Conservation (phyloP, 1,284 basidiomycete genomes). For the Naganishia sp. region DNA sequence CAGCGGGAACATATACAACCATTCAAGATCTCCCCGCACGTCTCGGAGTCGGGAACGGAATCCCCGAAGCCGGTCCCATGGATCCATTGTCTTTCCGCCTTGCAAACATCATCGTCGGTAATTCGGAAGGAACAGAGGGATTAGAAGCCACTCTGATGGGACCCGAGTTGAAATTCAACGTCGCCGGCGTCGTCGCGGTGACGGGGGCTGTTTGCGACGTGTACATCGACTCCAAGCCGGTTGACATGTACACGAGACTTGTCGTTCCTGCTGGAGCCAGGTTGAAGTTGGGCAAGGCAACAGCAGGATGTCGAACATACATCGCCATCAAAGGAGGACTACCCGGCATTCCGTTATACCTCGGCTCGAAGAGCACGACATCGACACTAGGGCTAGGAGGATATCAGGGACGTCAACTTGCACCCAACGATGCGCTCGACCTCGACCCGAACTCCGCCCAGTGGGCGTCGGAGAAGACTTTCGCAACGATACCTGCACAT, state of each 20-base stretch:
- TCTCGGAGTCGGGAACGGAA: conserved; percentile 59
- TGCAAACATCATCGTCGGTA: conserved; percentile 66
- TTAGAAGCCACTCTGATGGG: conserved; percentile 59
- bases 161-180: conserved; percentile 58
- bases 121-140: conserved; percentile 60
- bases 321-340: conserved; percentile 65
- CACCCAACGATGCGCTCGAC: conserved; percentile 53
- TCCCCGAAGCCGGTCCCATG: conserved; percentile 69
- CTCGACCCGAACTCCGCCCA: conserved; percentile 57
- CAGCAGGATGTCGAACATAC: conserved; percentile 60
- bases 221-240: conserved; percentile 55
- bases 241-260: conserved; percentile 60
- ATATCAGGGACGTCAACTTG: conserved; percentile 58
- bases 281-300: conserved; percentile 45
- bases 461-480: conserved; percentile 52
- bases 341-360: conserved; percentile 60
- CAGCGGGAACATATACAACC: conserved; percentile 63
- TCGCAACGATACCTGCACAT: conserved; percentile 31
- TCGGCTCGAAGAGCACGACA: conserved; percentile 58
- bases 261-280: conserved; percentile 57
- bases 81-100: conserved; percentile 63
- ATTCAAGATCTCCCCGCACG: conserved; percentile 69
- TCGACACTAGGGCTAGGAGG: conserved; percentile 45
- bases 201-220: conserved; percentile 60
- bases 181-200: conserved; percentile 60